These are phyloP conservation scores for Dioscorea zingiberensis DNA, from an alignment of 106 monocot species.

Conservation along the genomic window DNA sequence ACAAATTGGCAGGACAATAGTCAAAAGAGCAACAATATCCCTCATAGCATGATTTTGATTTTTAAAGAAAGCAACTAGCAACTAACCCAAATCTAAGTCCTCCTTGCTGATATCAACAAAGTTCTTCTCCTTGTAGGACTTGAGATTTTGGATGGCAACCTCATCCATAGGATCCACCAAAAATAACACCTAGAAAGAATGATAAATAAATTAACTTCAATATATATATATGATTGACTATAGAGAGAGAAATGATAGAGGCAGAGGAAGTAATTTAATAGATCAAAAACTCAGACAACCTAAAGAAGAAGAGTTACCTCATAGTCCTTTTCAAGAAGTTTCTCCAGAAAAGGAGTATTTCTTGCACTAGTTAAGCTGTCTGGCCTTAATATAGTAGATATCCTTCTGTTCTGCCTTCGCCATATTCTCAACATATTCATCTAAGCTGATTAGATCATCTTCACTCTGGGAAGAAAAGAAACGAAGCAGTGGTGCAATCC, in stretches of 20 bases:
- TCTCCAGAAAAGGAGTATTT: constrained; percentile 89
- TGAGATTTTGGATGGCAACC: constrained; percentile 78
- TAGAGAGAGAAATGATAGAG: too few species aligned
- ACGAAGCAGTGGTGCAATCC: constrained; percentile 86
- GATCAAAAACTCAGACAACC: not conserved
- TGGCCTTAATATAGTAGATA: constrained; percentile 86
- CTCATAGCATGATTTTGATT: too few species aligned
- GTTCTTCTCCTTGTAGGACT: constrained; percentile 93
- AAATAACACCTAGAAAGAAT: constrained; percentile 62
- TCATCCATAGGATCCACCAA: constrained; percentile 97
- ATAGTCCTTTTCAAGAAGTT: constrained; percentile 65
- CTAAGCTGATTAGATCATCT: constrained; percentile 80
- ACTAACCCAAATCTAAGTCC: constrained; percentile 85
- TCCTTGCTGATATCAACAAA: constrained; percentile 99
- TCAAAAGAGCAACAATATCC: too few species aligned
- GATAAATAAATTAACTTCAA: too few species aligned
- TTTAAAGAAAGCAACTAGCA: not conserved
- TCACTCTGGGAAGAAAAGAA: constrained; percentile 92
- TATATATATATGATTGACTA: too few species aligned
- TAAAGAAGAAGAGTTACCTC: constrained; percentile 38
- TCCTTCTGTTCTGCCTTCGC: constrained; percentile 94
- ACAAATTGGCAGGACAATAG: too few species aligned
- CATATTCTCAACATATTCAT: constrained; percentile 98
- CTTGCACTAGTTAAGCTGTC: constrained; percentile 85
- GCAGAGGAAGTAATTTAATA: too few species aligned